Evolutionary conservation across 1,139 yeast species (phyloP).

Genomic region (Magnusiomyces sp.): DNA sequence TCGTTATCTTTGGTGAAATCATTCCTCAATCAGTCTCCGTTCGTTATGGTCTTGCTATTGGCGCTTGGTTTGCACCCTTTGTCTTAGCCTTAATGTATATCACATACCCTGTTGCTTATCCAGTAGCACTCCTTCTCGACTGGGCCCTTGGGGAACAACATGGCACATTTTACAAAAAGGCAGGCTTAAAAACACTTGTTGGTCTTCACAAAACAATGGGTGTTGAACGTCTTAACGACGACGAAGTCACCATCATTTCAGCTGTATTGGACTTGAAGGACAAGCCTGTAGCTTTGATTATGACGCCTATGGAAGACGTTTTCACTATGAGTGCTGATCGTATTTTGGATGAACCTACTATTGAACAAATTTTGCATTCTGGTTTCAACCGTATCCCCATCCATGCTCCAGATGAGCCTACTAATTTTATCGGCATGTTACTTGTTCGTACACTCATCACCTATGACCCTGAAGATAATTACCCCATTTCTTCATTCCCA

Average conservation of each 20-base stretch:
- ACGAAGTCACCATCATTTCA: conserved; percentile 90
- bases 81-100: conserved; percentile 76
- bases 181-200: conserved; percentile 87
- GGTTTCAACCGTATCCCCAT: conserved; percentile 97
- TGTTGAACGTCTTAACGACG: conserved; percentile 69
- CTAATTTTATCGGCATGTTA: conserved; percentile 90
- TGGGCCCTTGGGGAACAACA: conserved; percentile 87
- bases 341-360: conserved; percentile 72
- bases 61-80: conserved; percentile 85
- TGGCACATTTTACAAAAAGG: conserved; percentile 87
- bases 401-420: conserved; percentile 81
- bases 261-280: conserved; percentile 93
- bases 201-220: conserved; percentile 93
- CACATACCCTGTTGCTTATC: conserved; percentile 90
- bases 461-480: conserved; percentile 92
- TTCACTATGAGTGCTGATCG: conserved; percentile 83
- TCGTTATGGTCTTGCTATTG: conserved; percentile 83
- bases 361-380: conserved; percentile 84
- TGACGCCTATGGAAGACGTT: conserved; percentile 92
- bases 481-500: conserved; percentile 90
- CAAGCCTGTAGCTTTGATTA: conserved; percentile 73
- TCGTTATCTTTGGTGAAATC: conserved; percentile 92
- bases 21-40: conserved; percentile 94
- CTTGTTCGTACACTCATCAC: conserved; percentile 86
- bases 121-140: conserved; percentile 76